Percentiles rank a stretch among this genome's conserved stretches.
These are phyloP conservation scores for Cordia subcordata DNA, from an alignment of 257 asterid genomes.

Conservation along the genomic window DNA sequence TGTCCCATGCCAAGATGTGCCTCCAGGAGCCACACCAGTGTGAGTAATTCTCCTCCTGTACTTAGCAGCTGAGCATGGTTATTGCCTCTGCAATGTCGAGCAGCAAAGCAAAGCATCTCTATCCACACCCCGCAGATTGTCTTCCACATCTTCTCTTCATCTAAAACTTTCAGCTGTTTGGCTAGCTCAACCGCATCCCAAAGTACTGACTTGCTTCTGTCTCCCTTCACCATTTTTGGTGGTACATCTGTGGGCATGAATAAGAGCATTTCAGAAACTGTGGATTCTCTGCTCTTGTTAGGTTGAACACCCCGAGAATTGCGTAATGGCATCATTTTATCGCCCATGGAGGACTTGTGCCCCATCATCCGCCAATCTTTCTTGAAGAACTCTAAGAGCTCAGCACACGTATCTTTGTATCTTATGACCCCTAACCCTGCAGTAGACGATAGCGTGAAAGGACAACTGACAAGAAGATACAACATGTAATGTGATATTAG, in stretches of 20 bases:
- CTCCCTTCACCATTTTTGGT: constrained; percentile 25
- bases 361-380: no score
- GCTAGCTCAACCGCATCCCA: constrained; percentile 23
- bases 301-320: no score
- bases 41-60: constrained; percentile 9
- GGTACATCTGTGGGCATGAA: constrained; percentile 6
- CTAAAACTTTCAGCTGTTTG: neutral
- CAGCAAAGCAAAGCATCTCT: constrained; percentile 10
- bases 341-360: no score
- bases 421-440: constrained; percentile 31
- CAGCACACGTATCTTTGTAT: constrained; percentile 28
- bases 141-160: constrained; percentile 21
- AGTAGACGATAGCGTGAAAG: constrained; percentile 33
- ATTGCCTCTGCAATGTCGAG: constrained; percentile 6
- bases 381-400: constrained; percentile 14
- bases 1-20: constrained; percentile 6
- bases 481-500: constrained; percentile 29
- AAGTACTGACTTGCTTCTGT: constrained; percentile 27
- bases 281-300: neutral
- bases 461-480: constrained; percentile 19
- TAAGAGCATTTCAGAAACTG: constrained; percentile 7
- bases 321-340: no score
- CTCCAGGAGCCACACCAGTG: constrained; percentile 11
- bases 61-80: constrained; percentile 13
- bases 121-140: constrained; percentile 14